phyloP scores from a whole-genome alignment of 202 grass and related monocot genomes.

The Panicum hallii region DNA sequence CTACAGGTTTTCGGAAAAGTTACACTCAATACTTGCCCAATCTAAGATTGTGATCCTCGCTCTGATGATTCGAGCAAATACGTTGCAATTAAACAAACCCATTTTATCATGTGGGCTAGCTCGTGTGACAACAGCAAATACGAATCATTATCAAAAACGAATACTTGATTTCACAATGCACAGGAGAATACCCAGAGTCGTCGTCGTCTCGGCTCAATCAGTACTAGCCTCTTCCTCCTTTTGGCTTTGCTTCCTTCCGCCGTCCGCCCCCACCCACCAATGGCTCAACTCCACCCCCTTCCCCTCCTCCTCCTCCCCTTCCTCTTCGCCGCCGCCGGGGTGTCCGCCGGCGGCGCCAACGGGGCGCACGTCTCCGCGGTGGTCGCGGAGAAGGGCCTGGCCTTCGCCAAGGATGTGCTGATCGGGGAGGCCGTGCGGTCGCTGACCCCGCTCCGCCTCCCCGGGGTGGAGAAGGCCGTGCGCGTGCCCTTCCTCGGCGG shows the following conservation, averaged over 20 bases:
- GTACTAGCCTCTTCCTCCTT: too few species aligned
- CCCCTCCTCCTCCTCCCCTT: slow-evolving; percentile 36
- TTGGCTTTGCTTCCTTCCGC: neutral
- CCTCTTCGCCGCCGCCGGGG: neutral
- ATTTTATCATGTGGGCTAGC: too few species aligned
- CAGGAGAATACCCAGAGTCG: too few species aligned
- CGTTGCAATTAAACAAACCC: too few species aligned
- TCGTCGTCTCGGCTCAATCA: slow-evolving; percentile 10
- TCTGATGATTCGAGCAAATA: too few species aligned
- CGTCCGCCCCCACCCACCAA: slow-evolving; percentile 29
- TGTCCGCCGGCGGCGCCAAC: neutral
- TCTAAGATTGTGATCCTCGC: too few species aligned
- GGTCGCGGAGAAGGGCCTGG: slow-evolving; percentile 69
- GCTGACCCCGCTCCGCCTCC: slow-evolving; percentile 72
- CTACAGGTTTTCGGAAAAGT: too few species aligned
- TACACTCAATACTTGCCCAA: too few species aligned
- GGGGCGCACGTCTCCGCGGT: slow-evolving; percentile 64
- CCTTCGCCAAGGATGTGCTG: slow-evolving; percentile 84
- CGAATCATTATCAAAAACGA: too few species aligned
- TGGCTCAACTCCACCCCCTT: slow-evolving; percentile 41
- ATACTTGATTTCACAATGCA: too few species aligned
- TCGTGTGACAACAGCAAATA: too few species aligned
- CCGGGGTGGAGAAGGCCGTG: slow-evolving; percentile 70
- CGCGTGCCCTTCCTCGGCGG: slow-evolving; percentile 71
- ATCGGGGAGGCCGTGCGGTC: slow-evolving; percentile 71